These are phyloP conservation scores for Botrytis byssoidea DNA, from an alignment of 2,329 filamentous ascomycete genomes.

Conservation along the genomic window DNA sequence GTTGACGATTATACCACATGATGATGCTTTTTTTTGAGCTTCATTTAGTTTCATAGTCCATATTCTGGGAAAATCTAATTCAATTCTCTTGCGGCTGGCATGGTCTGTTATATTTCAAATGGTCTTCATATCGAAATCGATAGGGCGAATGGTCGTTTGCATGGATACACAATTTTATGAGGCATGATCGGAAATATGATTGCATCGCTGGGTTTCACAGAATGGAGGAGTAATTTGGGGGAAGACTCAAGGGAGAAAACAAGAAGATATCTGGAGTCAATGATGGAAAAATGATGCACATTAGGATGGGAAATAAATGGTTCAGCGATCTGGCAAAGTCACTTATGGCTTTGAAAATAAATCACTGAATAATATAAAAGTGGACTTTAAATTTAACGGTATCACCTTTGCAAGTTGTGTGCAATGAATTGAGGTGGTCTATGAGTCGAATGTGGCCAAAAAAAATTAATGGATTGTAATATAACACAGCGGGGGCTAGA, in stretches of 20 bases:
- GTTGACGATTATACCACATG: background rate
- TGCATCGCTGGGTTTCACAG: background rate
- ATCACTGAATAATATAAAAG: background rate
- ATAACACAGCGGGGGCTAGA: background rate
- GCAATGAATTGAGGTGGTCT: background rate
- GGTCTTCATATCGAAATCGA: background rate
- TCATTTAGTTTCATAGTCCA: background rate
- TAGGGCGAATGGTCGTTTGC: background rate
- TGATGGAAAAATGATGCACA: background rate
- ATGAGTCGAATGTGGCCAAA: no score
- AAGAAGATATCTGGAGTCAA: background rate
- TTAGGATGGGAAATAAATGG: background rate
- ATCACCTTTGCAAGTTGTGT: no score
- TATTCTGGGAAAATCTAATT: background rate
- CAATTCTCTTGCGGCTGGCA: background rate
- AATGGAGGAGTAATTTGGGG: background rate
- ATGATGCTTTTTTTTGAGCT: background rate
- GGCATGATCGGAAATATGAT: background rate
- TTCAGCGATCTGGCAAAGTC: background rate
- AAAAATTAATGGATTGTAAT: fast-evolving
- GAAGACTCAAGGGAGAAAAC: background rate
- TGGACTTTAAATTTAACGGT: background rate
- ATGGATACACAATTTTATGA: background rate
- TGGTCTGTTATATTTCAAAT: background rate
- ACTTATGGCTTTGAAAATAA: background rate